Base-by-base conservation (phyloP, 1,139 yeast genomes). In the Blastobotrys petasosporus region DNA sequence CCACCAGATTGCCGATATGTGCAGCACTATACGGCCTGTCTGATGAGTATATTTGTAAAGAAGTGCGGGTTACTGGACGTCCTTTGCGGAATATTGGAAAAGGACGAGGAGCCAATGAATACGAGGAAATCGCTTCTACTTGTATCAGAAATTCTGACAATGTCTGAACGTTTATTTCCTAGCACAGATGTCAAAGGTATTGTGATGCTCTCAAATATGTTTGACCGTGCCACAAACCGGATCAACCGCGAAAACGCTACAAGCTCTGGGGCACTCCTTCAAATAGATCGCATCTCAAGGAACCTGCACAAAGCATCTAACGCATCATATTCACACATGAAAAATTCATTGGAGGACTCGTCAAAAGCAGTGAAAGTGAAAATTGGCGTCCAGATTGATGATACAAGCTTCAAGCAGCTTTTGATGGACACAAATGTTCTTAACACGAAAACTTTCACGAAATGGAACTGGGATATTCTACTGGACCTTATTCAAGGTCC, bases 401-500 rank as follows among this genome's bases (percentile, higher is more conserved):
- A 88, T 48, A 54, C 70, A 0, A 82, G 82, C 41, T 79, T 90
- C 56, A 81, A 84, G 55, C 73, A 75, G 47, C 70, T 85, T 68
- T 71, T 92, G 6, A 67, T 70, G 36, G 82, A 82, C 42, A 80
- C 95, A 0, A 80, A 75, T 53, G 88, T 92, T 1, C 64, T 87
- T 39, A 75, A 83, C 5, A 80, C 94, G 0, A 92, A 90, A 59
- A 87, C 82, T 45, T 88, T 75, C 59, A 72, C 80, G 3, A 81
- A 80, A 44, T 94, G 99, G 99, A 82, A 88, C 59, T 90, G 97
- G 95, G 76, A 75, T 30, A 68, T 80, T 1, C 68, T 90, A 2
- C 68, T 76, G 7, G 82, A 78, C 47, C 66, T 92, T 17, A 75
- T 88, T 50, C 84, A 77, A 54, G 96, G 97, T 0, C 95, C 97